A percentile compares a stretch with the other conserved stretches of the same genome.
Conservation (phyloP, 1,284 basidiomycete species). For the Peniophora sp. region DNA sequence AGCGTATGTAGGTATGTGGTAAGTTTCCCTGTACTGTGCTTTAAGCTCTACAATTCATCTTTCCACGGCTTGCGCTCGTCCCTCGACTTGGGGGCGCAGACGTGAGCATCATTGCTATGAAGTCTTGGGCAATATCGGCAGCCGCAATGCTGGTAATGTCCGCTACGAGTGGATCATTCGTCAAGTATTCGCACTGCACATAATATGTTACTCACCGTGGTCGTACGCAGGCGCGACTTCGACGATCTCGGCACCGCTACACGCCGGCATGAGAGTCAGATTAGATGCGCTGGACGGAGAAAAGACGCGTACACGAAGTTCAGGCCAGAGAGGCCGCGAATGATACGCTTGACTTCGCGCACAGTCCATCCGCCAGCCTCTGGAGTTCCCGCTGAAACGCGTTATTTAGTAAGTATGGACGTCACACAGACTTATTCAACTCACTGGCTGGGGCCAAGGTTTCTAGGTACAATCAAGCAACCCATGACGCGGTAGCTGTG, state of each 20-base stretch:
- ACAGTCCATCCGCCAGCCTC: constrained; percentile 79
- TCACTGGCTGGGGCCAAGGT: constrained; percentile 74
- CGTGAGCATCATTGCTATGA: constrained; percentile 52
- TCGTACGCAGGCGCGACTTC: constrained; percentile 83
- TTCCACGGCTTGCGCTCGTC: constrained; percentile 10
- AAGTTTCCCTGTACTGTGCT: too few species aligned
- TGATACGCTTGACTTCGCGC: constrained; percentile 70
- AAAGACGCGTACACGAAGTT: constrained; percentile 64
- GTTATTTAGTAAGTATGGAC: not conserved
- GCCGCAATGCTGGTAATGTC: constrained; percentile 70
- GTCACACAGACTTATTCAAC: constrained; percentile 17
- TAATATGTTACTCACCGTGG: constrained; percentile 25
- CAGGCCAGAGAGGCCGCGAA: too few species aligned
- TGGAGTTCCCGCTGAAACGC: constrained; percentile 61
- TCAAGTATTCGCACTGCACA: not conserved
- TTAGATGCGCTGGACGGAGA: too few species aligned
- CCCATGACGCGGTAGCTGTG: too few species aligned
- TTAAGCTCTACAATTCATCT: too few species aligned
- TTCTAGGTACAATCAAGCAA: too few species aligned
- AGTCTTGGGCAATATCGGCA: constrained; percentile 66
- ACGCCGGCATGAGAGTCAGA: not conserved
- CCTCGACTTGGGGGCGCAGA: constrained; percentile 26
- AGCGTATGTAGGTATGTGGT: too few species aligned
- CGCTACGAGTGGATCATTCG: constrained; percentile 23
- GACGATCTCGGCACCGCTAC: constrained; percentile 66